Conservation (phyloP, 2,329 filamentous ascomycete species). For the Monilinia fructicola region DNA sequence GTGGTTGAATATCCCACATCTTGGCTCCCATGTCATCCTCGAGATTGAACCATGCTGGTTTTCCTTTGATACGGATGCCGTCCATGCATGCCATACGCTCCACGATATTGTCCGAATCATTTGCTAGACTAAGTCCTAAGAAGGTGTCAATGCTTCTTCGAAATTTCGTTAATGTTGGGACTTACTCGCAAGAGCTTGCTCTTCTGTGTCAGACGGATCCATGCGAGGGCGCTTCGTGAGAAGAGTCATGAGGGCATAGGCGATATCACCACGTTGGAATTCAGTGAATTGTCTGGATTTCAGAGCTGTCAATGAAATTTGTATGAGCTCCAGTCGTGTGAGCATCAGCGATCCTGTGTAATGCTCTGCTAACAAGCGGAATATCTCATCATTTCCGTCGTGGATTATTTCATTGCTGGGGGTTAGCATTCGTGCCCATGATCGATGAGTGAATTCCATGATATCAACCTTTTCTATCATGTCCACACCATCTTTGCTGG, state of each 20-base stretch:
- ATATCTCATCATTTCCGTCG: constrained; percentile 23
- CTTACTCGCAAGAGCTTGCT: constrained; percentile 38
- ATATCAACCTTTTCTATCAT: constrained; percentile 23
- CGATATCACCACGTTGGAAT: constrained; percentile 35
- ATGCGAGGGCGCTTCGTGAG: constrained; percentile 36
- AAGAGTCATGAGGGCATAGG: constrained; percentile 41
- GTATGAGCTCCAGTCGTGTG: constrained; percentile 23
- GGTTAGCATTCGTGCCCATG: constrained; percentile 18
- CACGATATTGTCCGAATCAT: constrained; percentile 40
- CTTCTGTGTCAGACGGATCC: constrained; percentile 35
- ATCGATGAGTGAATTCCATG: constrained; percentile 24
- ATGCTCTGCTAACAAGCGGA: constrained; percentile 22
- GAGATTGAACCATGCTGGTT: constrained; percentile 30
- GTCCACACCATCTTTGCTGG: constrained; percentile 9
- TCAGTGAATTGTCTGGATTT: constrained; percentile 20
- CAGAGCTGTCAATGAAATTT: constrained; percentile 18
- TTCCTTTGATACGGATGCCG: constrained; percentile 8
- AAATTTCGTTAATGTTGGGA: too few relatives aligned
- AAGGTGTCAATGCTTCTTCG: too few relatives aligned
- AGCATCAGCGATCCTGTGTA: constrained; percentile 20
- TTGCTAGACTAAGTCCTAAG: constrained; percentile 36
- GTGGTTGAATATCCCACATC: constrained; percentile 41
- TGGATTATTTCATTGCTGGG: constrained; percentile 1
- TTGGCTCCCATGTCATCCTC: constrained; percentile 37
- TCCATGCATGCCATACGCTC: constrained; percentile 39